Conservation (phyloP, 2,329 filamentous ascomycete genomes). For the Ophiostoma sp. region DNA sequence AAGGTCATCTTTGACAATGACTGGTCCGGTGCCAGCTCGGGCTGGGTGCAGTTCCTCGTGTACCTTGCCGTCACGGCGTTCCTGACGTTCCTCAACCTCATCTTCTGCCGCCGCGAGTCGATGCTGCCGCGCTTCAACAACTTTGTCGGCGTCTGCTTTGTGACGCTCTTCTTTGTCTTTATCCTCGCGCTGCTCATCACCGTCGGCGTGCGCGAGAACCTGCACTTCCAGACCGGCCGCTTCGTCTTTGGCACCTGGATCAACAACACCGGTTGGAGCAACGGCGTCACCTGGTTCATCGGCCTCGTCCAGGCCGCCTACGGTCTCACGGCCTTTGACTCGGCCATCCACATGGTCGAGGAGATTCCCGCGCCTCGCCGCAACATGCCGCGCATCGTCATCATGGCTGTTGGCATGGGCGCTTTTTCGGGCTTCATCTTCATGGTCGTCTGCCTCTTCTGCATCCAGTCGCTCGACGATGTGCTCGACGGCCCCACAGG, state of each 20-base stretch:
- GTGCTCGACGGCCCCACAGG: conserved; percentile 35
- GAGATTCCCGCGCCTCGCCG: conserved; percentile 33
- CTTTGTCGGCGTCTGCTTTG: conserved; percentile 45
- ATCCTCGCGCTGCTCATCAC: conserved; percentile 30
- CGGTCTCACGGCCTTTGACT: conserved; percentile 31
- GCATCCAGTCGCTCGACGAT: conserved; percentile 20
- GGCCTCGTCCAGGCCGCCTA: conserved; percentile 37
- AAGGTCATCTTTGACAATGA: conserved; percentile 25
- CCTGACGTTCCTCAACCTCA: conserved; percentile 29
- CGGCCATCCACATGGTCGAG: conserved; percentile 37
- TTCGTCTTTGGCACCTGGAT: conserved; percentile 34
- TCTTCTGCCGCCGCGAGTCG: conserved; percentile 43
- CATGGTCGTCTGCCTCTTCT: conserved; percentile 25
- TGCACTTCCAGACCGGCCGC: conserved; percentile 27
- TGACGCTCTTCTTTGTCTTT: conserved; percentile 34
- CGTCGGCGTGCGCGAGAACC: conserved; percentile 22
- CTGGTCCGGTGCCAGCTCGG: conserved; percentile 21
- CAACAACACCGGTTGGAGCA: conserved; percentile 35
- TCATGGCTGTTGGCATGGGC: conserved; percentile 33
- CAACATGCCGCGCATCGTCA: conserved; percentile 33
- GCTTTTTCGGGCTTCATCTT: conserved; percentile 34
- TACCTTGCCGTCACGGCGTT: conserved; percentile 41
- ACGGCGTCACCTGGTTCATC: conserved; percentile 29
- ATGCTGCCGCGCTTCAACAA: conserved; percentile 50
- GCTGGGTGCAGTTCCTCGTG: conserved; percentile 41